Conservation (phyloP, 805 yeast genomes). For the Saccharomycopsis guyanensis region DNA sequence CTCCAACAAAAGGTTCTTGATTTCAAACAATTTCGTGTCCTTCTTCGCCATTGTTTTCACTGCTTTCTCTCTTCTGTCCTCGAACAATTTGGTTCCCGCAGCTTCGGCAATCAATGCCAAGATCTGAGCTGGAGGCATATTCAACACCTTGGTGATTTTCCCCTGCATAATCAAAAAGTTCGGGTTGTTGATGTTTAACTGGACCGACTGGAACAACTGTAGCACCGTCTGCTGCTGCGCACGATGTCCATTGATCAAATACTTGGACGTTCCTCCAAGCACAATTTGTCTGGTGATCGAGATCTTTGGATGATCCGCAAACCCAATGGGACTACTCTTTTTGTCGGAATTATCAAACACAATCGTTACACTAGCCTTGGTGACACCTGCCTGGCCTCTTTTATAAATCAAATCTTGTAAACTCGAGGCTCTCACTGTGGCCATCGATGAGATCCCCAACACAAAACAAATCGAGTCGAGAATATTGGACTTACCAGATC, state of each 20-base stretch:
- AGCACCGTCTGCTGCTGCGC: conserved; percentile 92
- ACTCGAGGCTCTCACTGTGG: conserved; percentile 90
- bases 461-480: conserved; percentile 97
- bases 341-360: conserved; percentile 85
- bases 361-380: conserved; percentile 93
- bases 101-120: conserved; percentile 93
- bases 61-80: conserved; percentile 87
- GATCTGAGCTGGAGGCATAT: conserved; percentile 91
- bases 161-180: conserved; percentile 98
- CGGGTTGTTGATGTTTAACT: conserved; percentile 92
- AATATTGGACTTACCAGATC: conserved; percentile 95
- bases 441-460: conserved; percentile 90
- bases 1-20: conserved; percentile 61
- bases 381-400: conserved; percentile 97
- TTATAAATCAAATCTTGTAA: conserved; percentile 92
- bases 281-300: conserved; percentile 89
- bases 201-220: conserved; percentile 88
- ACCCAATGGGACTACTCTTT: conserved; percentile 77
- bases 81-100: conserved; percentile 94
- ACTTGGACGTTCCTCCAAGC: conserved; percentile 87
- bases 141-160: conserved; percentile 90
- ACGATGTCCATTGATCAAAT: conserved; percentile 88
- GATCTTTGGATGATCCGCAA: conserved; percentile 66
- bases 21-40: conserved; percentile 76
- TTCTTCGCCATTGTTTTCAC: conserved; percentile 87